phyloP scores from a whole-genome alignment of 805 yeast genomes.

The Sugiyamaella americana region DNA sequence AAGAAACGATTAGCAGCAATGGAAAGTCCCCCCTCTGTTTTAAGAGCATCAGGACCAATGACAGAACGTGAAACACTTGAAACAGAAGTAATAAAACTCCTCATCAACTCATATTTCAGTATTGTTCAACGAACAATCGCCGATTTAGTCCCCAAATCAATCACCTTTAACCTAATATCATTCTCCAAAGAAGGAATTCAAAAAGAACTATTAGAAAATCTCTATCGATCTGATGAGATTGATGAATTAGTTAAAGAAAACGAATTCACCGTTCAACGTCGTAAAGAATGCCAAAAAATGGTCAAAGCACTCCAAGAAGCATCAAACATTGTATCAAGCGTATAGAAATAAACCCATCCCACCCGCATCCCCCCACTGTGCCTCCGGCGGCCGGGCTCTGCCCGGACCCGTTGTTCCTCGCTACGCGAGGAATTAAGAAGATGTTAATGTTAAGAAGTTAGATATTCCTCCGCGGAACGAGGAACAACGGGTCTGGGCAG shows the following conservation, averaged over 20 bases:
- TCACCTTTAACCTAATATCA: constrained; percentile 84
- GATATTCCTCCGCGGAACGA: no score
- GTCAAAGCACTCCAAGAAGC: constrained; percentile 88
- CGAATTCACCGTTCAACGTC: constrained; percentile 84
- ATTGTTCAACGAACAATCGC: constrained; percentile 92
- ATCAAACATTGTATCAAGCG: constrained; percentile 67
- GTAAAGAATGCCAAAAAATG: constrained; percentile 92
- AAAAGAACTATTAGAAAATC: constrained; percentile 79
- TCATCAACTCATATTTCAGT: constrained; percentile 81
- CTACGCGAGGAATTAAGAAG: not conserved
- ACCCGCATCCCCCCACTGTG: no score
- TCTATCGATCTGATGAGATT: constrained; percentile 67
- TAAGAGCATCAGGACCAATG: constrained; percentile 87
- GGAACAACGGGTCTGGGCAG: no score
- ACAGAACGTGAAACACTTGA: constrained; percentile 92
- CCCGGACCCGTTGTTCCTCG: not conserved
- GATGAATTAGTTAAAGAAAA: constrained; percentile 83
- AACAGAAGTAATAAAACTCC: constrained; percentile 89
- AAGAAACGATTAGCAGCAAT: constrained; percentile 87
- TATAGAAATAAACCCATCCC: no score
- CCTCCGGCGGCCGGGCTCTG: not conserved
- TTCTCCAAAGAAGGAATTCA: constrained; percentile 82
- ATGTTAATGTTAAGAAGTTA: no score
- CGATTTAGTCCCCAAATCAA: constrained; percentile 90
- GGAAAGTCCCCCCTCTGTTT: constrained; percentile 95